Evolutionary conservation across 345 rosid genomes (phyloP).

Genomic region (Erysimum cheiranthoides): DNA sequence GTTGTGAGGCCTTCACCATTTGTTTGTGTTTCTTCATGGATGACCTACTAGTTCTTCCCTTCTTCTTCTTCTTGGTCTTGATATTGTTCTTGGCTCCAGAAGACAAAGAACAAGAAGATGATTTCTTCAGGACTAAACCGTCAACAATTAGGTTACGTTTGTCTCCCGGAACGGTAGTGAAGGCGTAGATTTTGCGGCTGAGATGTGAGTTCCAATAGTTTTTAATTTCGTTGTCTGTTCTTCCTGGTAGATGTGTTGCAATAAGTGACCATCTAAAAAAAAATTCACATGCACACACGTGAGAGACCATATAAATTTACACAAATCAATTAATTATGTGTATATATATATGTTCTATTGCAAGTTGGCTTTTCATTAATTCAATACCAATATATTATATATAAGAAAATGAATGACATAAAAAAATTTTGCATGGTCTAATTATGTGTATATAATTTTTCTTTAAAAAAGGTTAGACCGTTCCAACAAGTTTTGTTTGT

Average conservation of each 20-base stretch:
- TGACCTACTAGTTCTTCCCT: slow-evolving; percentile 51
- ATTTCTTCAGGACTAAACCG: not conserved
- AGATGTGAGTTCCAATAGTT: slow-evolving; percentile 91
- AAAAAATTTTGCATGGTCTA: not conserved
- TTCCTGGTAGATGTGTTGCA: slow-evolving; percentile 79
- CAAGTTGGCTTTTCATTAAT: not conserved
- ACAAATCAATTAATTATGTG: not conserved
- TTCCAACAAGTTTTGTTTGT: not conserved
- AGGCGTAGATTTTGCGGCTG: slow-evolving; percentile 65
- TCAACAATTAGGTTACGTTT: slow-evolving; percentile 5
- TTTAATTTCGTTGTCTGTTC: slow-evolving; percentile 93
- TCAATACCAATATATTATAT: not conserved
- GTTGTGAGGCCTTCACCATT: slow-evolving; percentile 42
- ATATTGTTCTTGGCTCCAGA: slow-evolving; percentile 29
- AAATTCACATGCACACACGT: slow-evolving; percentile 18
- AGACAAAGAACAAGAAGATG: not conserved
- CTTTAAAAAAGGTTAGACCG: not conserved
- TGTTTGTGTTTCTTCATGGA: slow-evolving; percentile 53
- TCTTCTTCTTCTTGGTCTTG: slow-evolving; percentile 38
- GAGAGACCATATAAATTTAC: not conserved
- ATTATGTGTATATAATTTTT: not conserved
- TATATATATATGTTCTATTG: not conserved
- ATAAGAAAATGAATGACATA: not conserved
- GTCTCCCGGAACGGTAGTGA: slow-evolving; percentile 30
- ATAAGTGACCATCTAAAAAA: slow-evolving; percentile 75